These are phyloP conservation scores for Wilcoxina mikolae DNA, from an alignment of 495 filamentous ascomycete genomes.

Conservation along the genomic window DNA sequence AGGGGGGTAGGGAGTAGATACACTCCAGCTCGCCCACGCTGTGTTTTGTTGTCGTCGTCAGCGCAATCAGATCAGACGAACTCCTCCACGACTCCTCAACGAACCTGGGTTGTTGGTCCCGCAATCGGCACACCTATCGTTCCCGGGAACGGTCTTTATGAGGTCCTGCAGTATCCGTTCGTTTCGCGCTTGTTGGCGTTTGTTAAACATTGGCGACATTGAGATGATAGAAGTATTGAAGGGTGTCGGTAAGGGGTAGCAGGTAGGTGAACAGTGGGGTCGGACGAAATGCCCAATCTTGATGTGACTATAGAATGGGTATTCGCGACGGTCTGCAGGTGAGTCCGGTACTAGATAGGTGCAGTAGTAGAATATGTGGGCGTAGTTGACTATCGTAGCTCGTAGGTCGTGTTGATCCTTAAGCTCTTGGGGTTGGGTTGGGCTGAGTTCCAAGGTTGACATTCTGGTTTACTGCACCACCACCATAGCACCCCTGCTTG, in stretches of 20 bases:
- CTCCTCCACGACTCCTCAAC: constrained; percentile 25
- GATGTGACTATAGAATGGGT: too few relatives aligned
- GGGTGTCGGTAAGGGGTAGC: background rate
- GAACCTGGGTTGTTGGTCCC: constrained; percentile 78
- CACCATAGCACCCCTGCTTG: too few relatives aligned
- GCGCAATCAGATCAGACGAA: background rate
- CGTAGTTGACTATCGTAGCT: too few relatives aligned
- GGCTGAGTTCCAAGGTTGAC: too few relatives aligned
- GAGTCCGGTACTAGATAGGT: too few relatives aligned
- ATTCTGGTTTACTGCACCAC: too few relatives aligned
- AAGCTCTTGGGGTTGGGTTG: too few relatives aligned
- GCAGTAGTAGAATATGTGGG: too few relatives aligned
- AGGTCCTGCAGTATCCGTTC: constrained; percentile 84
- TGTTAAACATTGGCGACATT: constrained; percentile 44
- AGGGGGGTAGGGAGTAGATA: constrained; percentile 38
- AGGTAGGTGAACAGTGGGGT: too few relatives aligned
- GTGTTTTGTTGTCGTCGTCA: constrained; percentile 21
- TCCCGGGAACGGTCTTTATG: constrained; percentile 72
- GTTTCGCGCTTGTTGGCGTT: constrained; percentile 94
- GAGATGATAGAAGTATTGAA: constrained; percentile 1
- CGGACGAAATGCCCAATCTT: too few relatives aligned
- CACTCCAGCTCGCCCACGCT: constrained; percentile 99
- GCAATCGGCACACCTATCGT: constrained; percentile 92
- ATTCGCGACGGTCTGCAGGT: too few relatives aligned
- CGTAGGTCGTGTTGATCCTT: too few relatives aligned